Evolutionary conservation across 306 rosid species (phyloP).

Genomic region (Vigna mungo): DNA sequence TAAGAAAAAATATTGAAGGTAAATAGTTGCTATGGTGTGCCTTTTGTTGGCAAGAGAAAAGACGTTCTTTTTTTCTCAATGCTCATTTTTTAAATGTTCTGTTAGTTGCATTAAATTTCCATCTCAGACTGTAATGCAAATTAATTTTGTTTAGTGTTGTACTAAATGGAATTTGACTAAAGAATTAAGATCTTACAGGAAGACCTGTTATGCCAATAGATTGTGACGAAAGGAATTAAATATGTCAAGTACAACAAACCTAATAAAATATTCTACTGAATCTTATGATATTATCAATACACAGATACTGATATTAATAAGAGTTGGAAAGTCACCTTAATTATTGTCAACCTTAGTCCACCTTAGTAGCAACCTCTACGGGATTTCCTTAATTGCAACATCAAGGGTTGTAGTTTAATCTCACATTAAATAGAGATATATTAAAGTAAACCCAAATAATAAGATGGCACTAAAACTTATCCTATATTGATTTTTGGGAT

Average conservation of each 20-base stretch:
- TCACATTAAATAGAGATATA: too few species aligned
- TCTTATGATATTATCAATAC: neutral
- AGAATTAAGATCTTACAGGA: neutral
- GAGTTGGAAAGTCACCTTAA: too few species aligned
- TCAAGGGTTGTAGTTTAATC: too few species aligned
- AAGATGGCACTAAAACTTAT: too few species aligned
- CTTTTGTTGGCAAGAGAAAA: neutral
- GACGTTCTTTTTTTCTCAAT: neutral
- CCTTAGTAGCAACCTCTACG: too few species aligned
- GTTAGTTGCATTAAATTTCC: neutral
- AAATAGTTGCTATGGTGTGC: neutral
- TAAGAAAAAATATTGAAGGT: neutral
- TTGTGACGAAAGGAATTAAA: neutral
- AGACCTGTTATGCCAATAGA: neutral
- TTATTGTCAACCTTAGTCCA: too few species aligned
- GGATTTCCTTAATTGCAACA: too few species aligned
- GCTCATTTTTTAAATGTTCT: neutral
- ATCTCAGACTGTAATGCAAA: neutral
- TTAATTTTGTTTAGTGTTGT: neutral
- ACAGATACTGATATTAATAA: neutral
- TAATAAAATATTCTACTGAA: neutral
- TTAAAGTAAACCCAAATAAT: too few species aligned
- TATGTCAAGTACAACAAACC: neutral
- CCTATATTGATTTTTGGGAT: too few species aligned
- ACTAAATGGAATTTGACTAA: neutral